Conservation (phyloP, 345 rosid species). For the Populus davidiana region DNA sequence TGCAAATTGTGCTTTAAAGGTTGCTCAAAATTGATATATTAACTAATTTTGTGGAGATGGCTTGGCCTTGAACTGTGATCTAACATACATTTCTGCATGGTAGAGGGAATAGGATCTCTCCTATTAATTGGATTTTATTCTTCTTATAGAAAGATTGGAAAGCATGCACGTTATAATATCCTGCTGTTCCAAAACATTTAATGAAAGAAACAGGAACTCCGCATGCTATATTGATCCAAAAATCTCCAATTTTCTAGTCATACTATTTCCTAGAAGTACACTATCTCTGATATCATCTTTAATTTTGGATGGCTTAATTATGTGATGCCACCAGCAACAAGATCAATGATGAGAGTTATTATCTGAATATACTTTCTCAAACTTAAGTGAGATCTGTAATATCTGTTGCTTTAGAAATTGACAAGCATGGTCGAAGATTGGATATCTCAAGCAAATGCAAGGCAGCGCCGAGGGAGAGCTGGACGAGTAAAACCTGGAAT, state of each 20-base stretch:
- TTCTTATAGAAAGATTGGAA: background rate
- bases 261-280: background rate
- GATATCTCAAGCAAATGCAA: constrained; percentile 90
- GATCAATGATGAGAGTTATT: background rate
- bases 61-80: background rate
- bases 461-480: constrained; percentile 89
- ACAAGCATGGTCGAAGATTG: constrained; percentile 98
- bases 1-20: background rate
- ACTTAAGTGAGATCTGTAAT: background rate
- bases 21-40: background rate
- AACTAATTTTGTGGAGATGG: background rate
- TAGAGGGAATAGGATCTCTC: background rate
- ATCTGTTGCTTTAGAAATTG: constrained; percentile 51
- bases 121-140: background rate
- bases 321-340: background rate
- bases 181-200: background rate
- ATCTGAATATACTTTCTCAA: background rate
- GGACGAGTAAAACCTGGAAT: constrained; percentile 94
- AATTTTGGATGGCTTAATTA: background rate
- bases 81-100: background rate
- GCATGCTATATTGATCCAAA: background rate
- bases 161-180: background rate
- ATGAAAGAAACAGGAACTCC: background rate
- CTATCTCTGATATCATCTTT: background rate
- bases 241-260: background rate